Evolutionary conservation across 768 basidiomycete species (phyloP), one percentile per base, ranked within the genome.

Genomic region (Psilocybe subaeruginosa): DNA sequence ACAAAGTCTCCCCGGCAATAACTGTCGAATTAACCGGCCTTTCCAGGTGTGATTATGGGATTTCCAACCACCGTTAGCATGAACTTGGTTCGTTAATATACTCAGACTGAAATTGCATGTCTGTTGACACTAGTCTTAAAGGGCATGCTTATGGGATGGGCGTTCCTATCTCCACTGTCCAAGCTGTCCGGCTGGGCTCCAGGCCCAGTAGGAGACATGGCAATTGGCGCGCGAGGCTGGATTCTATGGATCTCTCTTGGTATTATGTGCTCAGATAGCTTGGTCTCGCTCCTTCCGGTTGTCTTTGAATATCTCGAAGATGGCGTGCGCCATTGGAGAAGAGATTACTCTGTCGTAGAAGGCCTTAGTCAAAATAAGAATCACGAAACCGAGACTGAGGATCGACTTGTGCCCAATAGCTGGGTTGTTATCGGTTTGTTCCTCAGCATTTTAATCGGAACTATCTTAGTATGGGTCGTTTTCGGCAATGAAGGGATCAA

Each of bases 81-180:
- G 96, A 96, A 90, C 66, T 73, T 95, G 60, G 93, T 92, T 68
- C 70, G 82, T 73, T 48, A 47, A 16, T 27, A 23, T 61, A 30
- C 23, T 41, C 1, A 51, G 23, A 62, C 58, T 29, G 9, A 11
- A 14, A 39, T 8, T 31, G 45, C 30, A 12, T 48, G 62, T 45
- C 23, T 41, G 5, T 46, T 12, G 58, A 33, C 66, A 50, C 41
- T 43, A 0, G 41, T 43, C 14, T n/a, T 49, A 33, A 65, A 93
- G 92, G 95, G 97, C 30, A 98, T 97, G 97, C 65, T 98, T n/a
- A 88, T 91, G 8, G 97, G 97, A 8, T 99, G 97, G 97, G 96
- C 86, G 3, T 76, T 98, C 19, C 78, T 99, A n/a, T 94, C 94
- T 0, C 97, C 97, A 4, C 70, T 98, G 6, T 84, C 95, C 5